These are phyloP conservation scores for Venturia asperata DNA, from an alignment of 2,329 filamentous ascomycete species.

Conservation along the genomic window DNA sequence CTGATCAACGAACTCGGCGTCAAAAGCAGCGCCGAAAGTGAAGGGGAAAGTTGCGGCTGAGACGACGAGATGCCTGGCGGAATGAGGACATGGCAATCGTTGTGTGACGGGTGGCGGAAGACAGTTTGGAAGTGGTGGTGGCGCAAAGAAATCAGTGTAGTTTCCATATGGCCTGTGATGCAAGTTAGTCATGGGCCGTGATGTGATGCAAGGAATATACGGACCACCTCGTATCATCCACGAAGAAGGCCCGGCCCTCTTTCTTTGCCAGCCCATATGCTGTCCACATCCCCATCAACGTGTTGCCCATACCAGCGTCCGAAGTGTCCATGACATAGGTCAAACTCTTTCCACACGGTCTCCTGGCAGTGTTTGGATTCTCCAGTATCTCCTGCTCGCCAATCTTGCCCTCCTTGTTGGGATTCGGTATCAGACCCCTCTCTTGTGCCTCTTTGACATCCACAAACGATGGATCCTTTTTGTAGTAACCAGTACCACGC, in stretches of 20 bases:
- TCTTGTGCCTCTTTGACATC: slow-evolving; percentile 61
- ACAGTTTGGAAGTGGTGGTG: slow-evolving; percentile 59
- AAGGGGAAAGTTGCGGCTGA: slow-evolving; percentile 60
- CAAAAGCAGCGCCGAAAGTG: slow-evolving; percentile 56
- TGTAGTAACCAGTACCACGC: slow-evolving; percentile 51
- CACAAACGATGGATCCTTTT: slow-evolving; percentile 61
- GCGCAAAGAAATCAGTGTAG: slow-evolving; percentile 64
- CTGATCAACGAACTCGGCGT: slow-evolving; percentile 45
- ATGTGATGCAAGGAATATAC: slow-evolving; percentile 20
- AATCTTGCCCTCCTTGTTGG: slow-evolving; percentile 26
- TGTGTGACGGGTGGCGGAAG: slow-evolving; percentile 65
- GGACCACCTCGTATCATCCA: slow-evolving; percentile 72
- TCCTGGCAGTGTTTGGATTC: slow-evolving; percentile 31
- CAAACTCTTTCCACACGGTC: slow-evolving; percentile 60
- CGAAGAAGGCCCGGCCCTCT: slow-evolving; percentile 70
- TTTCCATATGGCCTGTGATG: slow-evolving; percentile 59
- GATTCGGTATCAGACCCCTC: slow-evolving; percentile 33
- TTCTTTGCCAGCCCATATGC: slow-evolving; percentile 71
- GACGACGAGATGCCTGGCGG: slow-evolving; percentile 66
- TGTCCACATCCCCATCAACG: slow-evolving; percentile 74
- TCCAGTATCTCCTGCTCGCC: slow-evolving; percentile 23
- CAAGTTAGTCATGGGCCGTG: slow-evolving; percentile 9
- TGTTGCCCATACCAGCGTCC: slow-evolving; percentile 69
- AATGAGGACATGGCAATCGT: slow-evolving; percentile 72
- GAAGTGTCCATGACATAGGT: slow-evolving; percentile 70